Conservation (phyloP, 768 basidiomycete species). For the Suillus americanus region DNA sequence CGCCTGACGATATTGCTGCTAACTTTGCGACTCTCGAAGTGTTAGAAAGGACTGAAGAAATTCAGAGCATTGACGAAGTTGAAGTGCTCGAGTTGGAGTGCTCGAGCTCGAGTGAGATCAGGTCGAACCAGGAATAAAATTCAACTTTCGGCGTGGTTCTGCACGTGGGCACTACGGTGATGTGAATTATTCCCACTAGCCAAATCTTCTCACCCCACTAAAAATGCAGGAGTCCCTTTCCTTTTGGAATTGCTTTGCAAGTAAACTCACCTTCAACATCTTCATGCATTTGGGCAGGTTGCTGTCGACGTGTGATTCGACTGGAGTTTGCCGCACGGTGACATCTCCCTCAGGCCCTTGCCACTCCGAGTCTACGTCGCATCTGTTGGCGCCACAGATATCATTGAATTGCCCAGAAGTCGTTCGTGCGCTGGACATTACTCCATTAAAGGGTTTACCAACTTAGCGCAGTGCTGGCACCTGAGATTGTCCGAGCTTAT, state of each 20-base stretch:
- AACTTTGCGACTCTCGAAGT: too few species aligned
- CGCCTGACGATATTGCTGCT: too few species aligned
- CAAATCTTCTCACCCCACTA: too few species aligned
- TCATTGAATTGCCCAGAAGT: not conserved
- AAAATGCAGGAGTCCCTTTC: not conserved
- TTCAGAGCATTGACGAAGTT: too few species aligned
- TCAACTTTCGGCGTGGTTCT: too few species aligned
- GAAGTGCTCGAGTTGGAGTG: too few species aligned
- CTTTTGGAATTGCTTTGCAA: not conserved
- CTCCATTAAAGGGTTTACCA: not conserved
- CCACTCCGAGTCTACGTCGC: not conserved
- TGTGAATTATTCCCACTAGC: too few species aligned
- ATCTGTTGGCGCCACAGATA: not conserved
- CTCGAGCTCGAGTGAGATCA: too few species aligned
- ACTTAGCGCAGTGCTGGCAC: not conserved
- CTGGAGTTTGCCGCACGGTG: not conserved
- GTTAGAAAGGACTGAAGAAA: too few species aligned
- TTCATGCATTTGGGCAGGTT: not conserved
- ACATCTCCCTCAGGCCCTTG: not conserved
- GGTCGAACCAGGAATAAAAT: too few species aligned
- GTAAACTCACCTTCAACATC: not conserved
- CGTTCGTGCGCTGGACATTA: not conserved
- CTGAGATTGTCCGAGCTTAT: not conserved
- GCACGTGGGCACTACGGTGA: too few species aligned
- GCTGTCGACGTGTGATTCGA: not conserved